phyloP scores from a whole-genome alignment of 345 rosid species.

The Lumnitzera racemosa region DNA sequence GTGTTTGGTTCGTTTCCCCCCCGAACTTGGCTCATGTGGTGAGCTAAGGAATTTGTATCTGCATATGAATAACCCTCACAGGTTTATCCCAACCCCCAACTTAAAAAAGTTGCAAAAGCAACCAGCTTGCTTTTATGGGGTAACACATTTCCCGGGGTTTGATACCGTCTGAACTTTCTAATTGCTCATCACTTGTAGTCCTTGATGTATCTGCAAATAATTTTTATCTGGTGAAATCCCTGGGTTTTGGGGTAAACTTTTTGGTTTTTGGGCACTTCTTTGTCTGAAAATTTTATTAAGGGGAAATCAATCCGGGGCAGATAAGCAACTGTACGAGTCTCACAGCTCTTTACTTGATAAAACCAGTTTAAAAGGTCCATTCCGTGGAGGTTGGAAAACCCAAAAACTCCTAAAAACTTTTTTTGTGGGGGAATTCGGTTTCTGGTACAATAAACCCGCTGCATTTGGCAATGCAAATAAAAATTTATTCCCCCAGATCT shows the following conservation, averaged over 20 bases:
- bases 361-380: constrained; percentile 75
- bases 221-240: constrained; percentile 73
- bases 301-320: constrained; percentile 70
- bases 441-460: constrained; percentile 78
- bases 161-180: constrained; percentile 78
- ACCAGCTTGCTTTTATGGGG: constrained; percentile 95
- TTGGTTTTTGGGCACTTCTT: constrained; percentile 74
- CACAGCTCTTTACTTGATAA: constrained; percentile 86
- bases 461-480: constrained; percentile 85
- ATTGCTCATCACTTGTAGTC: constrained; percentile 86
- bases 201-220: constrained; percentile 86
- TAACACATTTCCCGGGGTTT: constrained; percentile 60
- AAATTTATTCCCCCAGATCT: constrained; percentile 71
- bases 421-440: constrained; percentile 87
- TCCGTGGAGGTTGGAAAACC: constrained; percentile 66
- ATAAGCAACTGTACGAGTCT: constrained; percentile 81
- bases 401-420: constrained; percentile 67
- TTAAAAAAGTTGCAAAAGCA: constrained; percentile 77
- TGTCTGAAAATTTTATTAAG: constrained; percentile 77
- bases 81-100: constrained; percentile 70
- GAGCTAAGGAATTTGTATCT: constrained; percentile 84
- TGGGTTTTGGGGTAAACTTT: constrained; percentile 70
- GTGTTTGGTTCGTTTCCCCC: constrained; percentile 66
- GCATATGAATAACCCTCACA: constrained; percentile 93
- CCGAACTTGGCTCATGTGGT: constrained; percentile 66